Percentiles rank a stretch among this genome's conserved stretches.
Conservation (phyloP, 208 protist species). For the Trypanosoma brucei region DNA sequence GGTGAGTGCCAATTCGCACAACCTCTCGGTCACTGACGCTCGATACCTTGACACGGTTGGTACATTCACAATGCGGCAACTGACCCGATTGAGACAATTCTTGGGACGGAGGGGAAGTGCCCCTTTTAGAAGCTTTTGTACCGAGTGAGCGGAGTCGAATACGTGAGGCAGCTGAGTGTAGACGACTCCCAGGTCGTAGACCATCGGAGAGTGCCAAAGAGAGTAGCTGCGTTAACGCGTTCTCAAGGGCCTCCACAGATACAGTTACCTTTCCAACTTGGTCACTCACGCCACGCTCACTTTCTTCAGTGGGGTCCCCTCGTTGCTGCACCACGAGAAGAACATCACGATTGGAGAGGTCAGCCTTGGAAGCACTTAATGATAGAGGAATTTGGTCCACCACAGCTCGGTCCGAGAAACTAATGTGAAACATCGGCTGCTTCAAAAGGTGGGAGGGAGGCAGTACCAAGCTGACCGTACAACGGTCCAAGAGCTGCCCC, state of each 20-base stretch:
- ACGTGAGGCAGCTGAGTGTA: too few species aligned
- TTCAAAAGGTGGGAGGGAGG: not conserved
- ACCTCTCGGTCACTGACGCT: not conserved
- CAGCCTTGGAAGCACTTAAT: constrained; percentile 4
- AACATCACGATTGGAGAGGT: constrained; percentile 1
- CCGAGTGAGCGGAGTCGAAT: too few species aligned
- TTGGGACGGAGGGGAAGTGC: too few species aligned
- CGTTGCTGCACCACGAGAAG: not conserved
- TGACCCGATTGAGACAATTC: too few species aligned
- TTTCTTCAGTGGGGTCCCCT: not conserved
- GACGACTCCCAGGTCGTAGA: too few species aligned
- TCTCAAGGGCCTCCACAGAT: not conserved
- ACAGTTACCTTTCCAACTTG: not conserved
- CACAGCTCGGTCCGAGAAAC: not conserved
- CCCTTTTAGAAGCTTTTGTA: too few species aligned
- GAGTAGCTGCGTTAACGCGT: too few species aligned
- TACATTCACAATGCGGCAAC: not conserved
- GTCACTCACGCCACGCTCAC: not conserved
- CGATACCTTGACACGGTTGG: constrained; percentile 15
- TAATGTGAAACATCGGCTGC: constrained; percentile 5
- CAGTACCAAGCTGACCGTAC: not conserved
- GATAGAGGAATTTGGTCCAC: constrained; percentile 8
- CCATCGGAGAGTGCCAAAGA: too few species aligned
- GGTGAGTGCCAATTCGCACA: not conserved
- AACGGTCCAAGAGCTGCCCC: constrained; percentile 60